Percentiles rank a stretch among this genome's conserved stretches.
Evolutionary conservation across 2,329 filamentous ascomycete species (phyloP).

Genomic region (Arachnopeziza araneosa): DNA sequence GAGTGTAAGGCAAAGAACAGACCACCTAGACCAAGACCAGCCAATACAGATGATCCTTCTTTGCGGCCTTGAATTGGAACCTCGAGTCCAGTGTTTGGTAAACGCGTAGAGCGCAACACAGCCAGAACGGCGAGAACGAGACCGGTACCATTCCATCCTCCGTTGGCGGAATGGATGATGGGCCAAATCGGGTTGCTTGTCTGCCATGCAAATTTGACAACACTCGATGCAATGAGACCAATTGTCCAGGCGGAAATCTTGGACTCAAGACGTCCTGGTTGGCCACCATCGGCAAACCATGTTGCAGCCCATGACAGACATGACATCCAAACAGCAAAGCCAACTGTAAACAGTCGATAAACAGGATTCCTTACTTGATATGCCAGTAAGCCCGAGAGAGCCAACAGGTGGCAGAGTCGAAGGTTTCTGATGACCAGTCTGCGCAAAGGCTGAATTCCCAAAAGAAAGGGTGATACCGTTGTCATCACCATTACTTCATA

Average conservation of each 20-base stretch:
- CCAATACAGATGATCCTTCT: slow-evolving; percentile 63
- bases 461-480: slow-evolving; percentile 73
- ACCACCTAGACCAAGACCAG: slow-evolving; percentile 74
- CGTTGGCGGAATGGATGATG: slow-evolving; percentile 82
- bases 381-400: slow-evolving; percentile 71
- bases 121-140: slow-evolving; percentile 71
- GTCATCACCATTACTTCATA: slow-evolving; percentile 88
- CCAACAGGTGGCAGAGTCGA: slow-evolving; percentile 67
- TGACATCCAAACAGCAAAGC: slow-evolving; percentile 72
- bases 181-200: slow-evolving; percentile 98
- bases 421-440: slow-evolving; percentile 63
- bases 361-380: slow-evolving; percentile 71
- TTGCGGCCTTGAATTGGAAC: slow-evolving; percentile 46
- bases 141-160: slow-evolving; percentile 86
- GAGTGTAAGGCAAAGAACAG: slow-evolving; percentile 88
- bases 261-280: slow-evolving; percentile 71
- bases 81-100: slow-evolving; percentile 41
- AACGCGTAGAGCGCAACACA: slow-evolving; percentile 68
- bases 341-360: slow-evolving; percentile 72
- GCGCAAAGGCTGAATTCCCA: slow-evolving; percentile 66
- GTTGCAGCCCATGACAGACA: slow-evolving; percentile 82
- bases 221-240: slow-evolving; percentile 77
- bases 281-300: slow-evolving; percentile 70
- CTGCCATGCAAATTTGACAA: slow-evolving; percentile 86
- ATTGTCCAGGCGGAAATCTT: slow-evolving; percentile 75